Percentiles rank a stretch among this genome's conserved stretches.
Conservation (phyloP, 108 stramenopile genomes). For the Aureococcus anophagefferens region DNA sequence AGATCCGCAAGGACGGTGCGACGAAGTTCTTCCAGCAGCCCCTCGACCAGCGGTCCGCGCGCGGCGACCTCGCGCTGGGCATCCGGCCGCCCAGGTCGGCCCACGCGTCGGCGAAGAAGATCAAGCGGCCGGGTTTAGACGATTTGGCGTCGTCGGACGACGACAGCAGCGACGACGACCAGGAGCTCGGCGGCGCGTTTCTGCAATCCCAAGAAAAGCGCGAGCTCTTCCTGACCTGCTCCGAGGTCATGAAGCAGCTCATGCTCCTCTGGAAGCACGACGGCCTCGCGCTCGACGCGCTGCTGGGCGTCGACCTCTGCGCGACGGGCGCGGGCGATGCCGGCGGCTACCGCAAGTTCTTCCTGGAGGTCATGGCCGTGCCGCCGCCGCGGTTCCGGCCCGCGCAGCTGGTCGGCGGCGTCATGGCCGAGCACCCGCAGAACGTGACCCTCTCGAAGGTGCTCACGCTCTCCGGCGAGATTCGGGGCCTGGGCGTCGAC, state of each 20-base stretch:
- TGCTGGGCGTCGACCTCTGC: constrained; percentile 58
- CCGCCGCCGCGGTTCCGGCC: constrained; percentile 93
- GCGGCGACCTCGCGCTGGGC: not conserved
- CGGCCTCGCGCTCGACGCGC: constrained; percentile 41
- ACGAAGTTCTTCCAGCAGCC: constrained; percentile 82
- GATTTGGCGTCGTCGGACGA: constrained; percentile 1
- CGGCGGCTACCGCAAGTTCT: constrained; percentile 68
- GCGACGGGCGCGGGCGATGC: constrained; percentile 13
- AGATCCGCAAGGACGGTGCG: constrained; percentile 81
- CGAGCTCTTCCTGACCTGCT: no score
- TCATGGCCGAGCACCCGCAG: constrained; percentile 88
- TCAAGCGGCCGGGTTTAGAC: constrained; percentile 12
- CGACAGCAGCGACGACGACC: not conserved
- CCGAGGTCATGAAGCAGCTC: constrained; percentile 81
- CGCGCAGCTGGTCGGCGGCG: constrained; percentile 70
- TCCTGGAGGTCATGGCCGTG: constrained; percentile 60
- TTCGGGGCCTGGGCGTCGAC: constrained; percentile 51
- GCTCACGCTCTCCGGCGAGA: constrained; percentile 54
- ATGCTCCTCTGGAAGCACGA: constrained; percentile 72
- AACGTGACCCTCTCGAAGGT: constrained; percentile 75
- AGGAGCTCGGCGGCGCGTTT: not conserved
- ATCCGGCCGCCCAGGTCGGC: not conserved
- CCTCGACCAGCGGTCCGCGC: constrained; percentile 7
- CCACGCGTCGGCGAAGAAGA: not conserved
- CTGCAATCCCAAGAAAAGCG: no score